phyloP scores from a whole-genome alignment of 1,284 basidiomycete genomes.

The Phlebopus sp. region DNA sequence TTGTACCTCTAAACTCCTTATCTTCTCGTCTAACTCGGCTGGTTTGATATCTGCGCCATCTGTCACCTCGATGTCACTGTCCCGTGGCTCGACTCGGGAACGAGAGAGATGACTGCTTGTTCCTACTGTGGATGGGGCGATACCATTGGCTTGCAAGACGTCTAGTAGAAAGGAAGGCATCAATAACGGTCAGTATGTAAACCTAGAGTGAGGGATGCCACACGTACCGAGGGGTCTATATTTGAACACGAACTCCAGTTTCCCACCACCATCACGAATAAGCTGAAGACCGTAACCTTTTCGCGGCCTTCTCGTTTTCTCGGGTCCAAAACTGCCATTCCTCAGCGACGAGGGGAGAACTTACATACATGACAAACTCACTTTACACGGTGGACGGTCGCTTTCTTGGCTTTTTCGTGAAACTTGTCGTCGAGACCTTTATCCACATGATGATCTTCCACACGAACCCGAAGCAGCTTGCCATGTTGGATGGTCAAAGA shows the following conservation, averaged over 20 bases:
- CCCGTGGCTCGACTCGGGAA: neutral
- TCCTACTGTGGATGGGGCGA: slow-evolving; percentile 8
- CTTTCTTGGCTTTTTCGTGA: slow-evolving; percentile 17
- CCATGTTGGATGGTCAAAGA: slow-evolving; percentile 6
- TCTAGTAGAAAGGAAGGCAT: too few relatives aligned
- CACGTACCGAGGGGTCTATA: slow-evolving; percentile 14
- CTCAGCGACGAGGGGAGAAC: neutral
- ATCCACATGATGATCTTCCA: neutral
- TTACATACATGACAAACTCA: neutral
- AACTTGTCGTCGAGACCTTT: slow-evolving; percentile 1
- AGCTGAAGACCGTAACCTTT: neutral
- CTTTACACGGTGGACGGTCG: slow-evolving; percentile 13
- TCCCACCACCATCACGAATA: slow-evolving; percentile 2
- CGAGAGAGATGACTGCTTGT: neutral
- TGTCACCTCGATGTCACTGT: neutral
- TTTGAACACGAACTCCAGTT: slow-evolving; percentile 17
- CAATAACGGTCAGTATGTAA: too few relatives aligned
- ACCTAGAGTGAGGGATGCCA: too few relatives aligned
- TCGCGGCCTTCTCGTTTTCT: neutral
- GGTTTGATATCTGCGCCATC: slow-evolving; percentile 9
- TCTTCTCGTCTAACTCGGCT: slow-evolving; percentile 1
- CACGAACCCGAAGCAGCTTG: too few relatives aligned
- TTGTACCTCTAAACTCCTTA: slow-evolving; percentile 14
- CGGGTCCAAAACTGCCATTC: slow-evolving; percentile 8
- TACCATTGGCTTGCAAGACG: slow-evolving; percentile 20